Base-by-base conservation (phyloP, 305 asterid genomes). In the Fraxinus albicans region DNA sequence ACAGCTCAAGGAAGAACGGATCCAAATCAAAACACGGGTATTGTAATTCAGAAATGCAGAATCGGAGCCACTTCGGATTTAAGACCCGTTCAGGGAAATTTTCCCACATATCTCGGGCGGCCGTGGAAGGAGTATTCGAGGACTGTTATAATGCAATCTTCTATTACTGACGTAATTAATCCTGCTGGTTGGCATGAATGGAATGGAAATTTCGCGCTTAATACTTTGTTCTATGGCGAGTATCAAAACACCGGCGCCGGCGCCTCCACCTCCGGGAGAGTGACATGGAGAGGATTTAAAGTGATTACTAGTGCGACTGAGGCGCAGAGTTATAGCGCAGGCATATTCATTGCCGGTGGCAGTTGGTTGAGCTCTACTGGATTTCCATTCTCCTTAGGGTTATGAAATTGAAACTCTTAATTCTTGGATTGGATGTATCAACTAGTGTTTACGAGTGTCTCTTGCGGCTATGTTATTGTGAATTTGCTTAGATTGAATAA, bases 151-250 rank as follows among this genome's bases (percentile, higher is more conserved):
- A 58, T 89, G 89, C 89, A 89, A 31, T 78, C 87, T 3, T 60
- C 89, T 4, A 83, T 89, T 10, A 47, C 87, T 5, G 89, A 86
- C 23, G 90, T 87, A 2, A 83, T 89, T 15, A 0, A 83, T 15
- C 86, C 92, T 0, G 87, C 86, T 1, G 92, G 92, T 0, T 89
- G 92, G 92, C 81, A 83, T 55, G 90, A 88, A 42, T 91, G 95
- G 95, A 58, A 2, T 5, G 92, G 90, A 0, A 82, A 35, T 67
- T 82, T 86, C 3, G 90, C 86, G 0, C 80, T 83, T 3, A 53
- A 74, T 15, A 91, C 88, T 0, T 38, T 90, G 63, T 88, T 77
- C 13, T 91, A 90, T 35, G 91, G 86, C 0, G 93, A 91, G 90
- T 89, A 88, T 33, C 80, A 72, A 47, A 91, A 91, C 77, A 73